phyloP scores from a whole-genome alignment of 768 basidiomycete species.

The Mycena haematopus region DNA sequence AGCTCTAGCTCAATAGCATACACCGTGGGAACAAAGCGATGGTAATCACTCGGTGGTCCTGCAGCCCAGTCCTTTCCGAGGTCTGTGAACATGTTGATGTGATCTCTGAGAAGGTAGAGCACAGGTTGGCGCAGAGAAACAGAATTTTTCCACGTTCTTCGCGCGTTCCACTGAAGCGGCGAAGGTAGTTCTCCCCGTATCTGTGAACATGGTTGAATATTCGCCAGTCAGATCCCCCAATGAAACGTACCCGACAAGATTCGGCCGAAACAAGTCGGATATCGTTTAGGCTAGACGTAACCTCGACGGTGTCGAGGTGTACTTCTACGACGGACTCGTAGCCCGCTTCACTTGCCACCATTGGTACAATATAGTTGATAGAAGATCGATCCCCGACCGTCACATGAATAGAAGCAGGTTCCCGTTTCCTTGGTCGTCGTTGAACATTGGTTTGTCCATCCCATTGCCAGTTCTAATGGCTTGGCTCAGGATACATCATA shows the following conservation, averaged over 20 bases:
- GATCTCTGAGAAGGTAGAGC: conserved; percentile 86
- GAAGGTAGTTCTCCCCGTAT: conserved; percentile 77
- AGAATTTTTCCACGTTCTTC: conserved; percentile 81
- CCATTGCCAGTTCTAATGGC: conserved; percentile 87
- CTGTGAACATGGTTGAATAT: conserved; percentile 42
- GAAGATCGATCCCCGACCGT: conserved; percentile 82
- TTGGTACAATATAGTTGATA: conserved; percentile 83
- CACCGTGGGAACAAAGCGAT: conserved; percentile 83
- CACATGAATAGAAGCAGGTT: conserved; percentile 76
- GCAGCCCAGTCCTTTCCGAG: conserved; percentile 91
- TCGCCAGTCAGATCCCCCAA: neutral
- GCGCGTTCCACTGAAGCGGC: conserved; percentile 82
- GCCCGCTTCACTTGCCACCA: conserved; percentile 75
- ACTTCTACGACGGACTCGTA: conserved; percentile 84
- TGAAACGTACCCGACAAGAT: conserved; percentile 69
- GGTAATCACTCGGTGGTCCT: conserved; percentile 80
- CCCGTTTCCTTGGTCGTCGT: conserved; percentile 59
- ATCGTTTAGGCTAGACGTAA: conserved; percentile 89
- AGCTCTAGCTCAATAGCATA: conserved; percentile 77
- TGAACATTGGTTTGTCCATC: conserved; percentile 64
- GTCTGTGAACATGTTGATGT: conserved; percentile 93
- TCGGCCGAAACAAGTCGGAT: conserved; percentile 79
- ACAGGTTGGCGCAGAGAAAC: conserved; percentile 73
- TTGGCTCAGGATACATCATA: conserved; percentile 8
- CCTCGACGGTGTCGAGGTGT: conserved; percentile 77